Base-by-base conservation (phyloP, 2,329 filamentous ascomycete genomes). In the Colletotrichum lindemuthianum region DNA sequence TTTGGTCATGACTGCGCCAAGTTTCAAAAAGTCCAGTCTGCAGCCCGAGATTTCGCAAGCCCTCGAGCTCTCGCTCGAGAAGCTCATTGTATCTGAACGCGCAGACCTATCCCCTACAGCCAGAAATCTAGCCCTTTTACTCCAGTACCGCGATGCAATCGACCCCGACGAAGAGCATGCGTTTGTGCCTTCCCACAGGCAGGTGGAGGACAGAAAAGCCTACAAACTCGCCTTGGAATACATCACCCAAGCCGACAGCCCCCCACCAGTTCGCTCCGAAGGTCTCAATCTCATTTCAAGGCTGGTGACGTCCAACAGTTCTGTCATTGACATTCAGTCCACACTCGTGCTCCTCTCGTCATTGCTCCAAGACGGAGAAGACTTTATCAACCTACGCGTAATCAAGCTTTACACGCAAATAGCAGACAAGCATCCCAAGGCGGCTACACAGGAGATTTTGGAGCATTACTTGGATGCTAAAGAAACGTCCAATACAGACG, bases 381-480 rank as follows among this genome's bases (percentile, higher is more conserved):
- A 91, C 60, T 93, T 90, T 71, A 88, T 92, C 65, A 90, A 91
- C 70, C 79, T 90, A 3, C 84, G 87, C n/a, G 85, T 88, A 13
- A 86, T 93, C 66, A 87, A 87, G 66, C 82, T 89, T 1, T 86
- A 92, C 63, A 84, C 85, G 0, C 84, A 87, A 32, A 75, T 93
- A 10, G 85, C 89, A 0, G 77, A 82, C 66, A 82, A 80, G 60
- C 89, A 92, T 54, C 88, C 90, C 0, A 85, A 82, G 45, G 84
- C 89, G 0, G 88, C 88, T 0, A 78, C 85, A 4, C 82, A 80
- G 24, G 89, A 92, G 69, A 77, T 93, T 0, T 76, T 90, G 0
- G 89, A 92, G 32, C 84, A 87, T 45, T 93, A 92, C 68, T 75
- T 90, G 15, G 91, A 93, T 70, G 72, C 84, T 1, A 78, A 81